These are phyloP conservation scores for Puccinia novopanici DNA, from an alignment of 1,284 basidiomycete genomes.

Conservation along the genomic window DNA sequence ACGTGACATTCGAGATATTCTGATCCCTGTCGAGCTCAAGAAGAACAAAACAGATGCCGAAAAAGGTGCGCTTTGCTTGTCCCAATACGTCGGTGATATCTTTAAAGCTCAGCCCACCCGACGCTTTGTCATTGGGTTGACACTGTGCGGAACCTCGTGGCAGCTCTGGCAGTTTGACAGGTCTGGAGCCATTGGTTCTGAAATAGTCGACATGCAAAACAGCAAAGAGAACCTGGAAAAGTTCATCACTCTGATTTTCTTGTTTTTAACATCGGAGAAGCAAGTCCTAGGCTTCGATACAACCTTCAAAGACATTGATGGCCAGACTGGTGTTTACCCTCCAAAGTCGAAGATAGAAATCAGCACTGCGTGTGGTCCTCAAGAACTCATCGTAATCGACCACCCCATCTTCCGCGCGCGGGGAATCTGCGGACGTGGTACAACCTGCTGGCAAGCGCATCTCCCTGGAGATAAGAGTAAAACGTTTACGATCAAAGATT, in stretches of 20 bases:
- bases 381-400: neutral
- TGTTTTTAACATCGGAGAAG: neutral
- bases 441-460: constrained; percentile 5
- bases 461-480: neutral
- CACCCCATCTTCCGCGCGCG: neutral
- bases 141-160: neutral
- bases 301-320: neutral
- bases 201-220: neutral
- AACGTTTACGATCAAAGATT: neutral
- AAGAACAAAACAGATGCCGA: neutral
- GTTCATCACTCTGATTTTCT: neutral
- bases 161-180: constrained; percentile 4
- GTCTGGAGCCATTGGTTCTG: constrained; percentile 7
- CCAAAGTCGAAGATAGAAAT: neutral
- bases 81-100: neutral
- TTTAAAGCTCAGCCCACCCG: constrained; percentile 20
- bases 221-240: neutral
- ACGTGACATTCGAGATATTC: neutral
- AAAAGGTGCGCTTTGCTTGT: neutral
- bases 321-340: neutral
- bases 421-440: constrained; percentile 12
- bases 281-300: constrained; percentile 3
- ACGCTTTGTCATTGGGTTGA: neutral
- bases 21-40: constrained; percentile 12
- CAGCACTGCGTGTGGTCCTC: neutral